These are phyloP conservation scores for Phytophthora kernoviae DNA, from an alignment of 352 stramenopile genomes.

Conservation along the genomic window DNA sequence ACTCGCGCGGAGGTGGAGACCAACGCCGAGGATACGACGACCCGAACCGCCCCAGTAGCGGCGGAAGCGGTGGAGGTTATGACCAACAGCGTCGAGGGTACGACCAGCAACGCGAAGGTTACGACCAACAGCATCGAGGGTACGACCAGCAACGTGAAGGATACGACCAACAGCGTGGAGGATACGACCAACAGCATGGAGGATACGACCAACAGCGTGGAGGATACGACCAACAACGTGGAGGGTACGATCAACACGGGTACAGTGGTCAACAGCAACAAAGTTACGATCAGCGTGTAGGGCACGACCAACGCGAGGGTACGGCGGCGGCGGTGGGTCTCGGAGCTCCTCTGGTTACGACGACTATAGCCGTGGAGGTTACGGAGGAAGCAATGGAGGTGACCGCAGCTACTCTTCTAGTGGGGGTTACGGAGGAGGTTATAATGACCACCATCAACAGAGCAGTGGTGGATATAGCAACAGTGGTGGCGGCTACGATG, in stretches of 20 bases:
- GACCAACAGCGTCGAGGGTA: constrained; percentile 18
- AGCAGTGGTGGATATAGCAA: constrained; percentile 12
- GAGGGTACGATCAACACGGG: constrained; percentile 18
- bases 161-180: background rate
- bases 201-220: background rate
- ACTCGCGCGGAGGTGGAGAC: constrained; percentile 4
- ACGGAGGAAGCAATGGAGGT: constrained; percentile 5
- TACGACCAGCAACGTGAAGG: background rate
- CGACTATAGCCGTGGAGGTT: constrained; percentile 14
- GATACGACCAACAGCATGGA: background rate
- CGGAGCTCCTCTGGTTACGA: constrained; percentile 8
- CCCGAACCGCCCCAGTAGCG: constrained; percentile 4
- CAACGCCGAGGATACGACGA: constrained; percentile 24
- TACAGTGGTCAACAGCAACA: constrained; percentile 1
- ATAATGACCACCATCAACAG: constrained; percentile 10
- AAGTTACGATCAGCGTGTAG: constrained; percentile 1
- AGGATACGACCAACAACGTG: constrained; percentile 5
- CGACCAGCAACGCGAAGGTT: constrained; percentile 9
- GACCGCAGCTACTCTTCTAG: constrained; percentile 29
- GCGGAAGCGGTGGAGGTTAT: constrained; percentile 3
- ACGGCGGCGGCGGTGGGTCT: no score
- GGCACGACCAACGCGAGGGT: constrained; percentile 3
- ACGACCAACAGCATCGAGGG: constrained; percentile 1
- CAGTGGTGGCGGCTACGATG: constrained; percentile 8
- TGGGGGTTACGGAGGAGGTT: constrained; percentile 13